Percentiles rank a stretch among this genome's conserved stretches.
These are phyloP conservation scores for Periconia sp. DNA, from an alignment of 2,329 filamentous ascomycete species.

Conservation along the genomic window DNA sequence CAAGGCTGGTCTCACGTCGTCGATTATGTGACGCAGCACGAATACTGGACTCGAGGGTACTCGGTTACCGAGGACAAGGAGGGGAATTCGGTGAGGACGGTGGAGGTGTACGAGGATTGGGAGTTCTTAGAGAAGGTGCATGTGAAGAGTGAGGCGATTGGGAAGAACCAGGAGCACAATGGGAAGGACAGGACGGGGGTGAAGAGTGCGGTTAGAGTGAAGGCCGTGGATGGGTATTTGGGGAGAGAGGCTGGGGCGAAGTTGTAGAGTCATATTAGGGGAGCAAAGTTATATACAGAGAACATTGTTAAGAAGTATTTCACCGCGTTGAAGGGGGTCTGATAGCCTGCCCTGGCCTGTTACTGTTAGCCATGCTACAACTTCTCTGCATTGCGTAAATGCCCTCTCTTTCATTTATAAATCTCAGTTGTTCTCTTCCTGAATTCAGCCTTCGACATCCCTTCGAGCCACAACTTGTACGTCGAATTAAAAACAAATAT, in stretches of 20 bases:
- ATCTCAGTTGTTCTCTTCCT: no score
- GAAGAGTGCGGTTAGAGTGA: slow-evolving; percentile 18
- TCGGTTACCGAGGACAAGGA: slow-evolving; percentile 19
- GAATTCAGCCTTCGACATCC: no score
- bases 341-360: no score
- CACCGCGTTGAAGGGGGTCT: no score
- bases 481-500: no score
- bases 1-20: slow-evolving; percentile 13
- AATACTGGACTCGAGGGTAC: slow-evolving; percentile 12
- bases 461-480: no score
- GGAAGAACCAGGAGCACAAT: slow-evolving; percentile 8
- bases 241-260: slow-evolving; percentile 17
- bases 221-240: slow-evolving; percentile 24
- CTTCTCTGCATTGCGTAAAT: no score
- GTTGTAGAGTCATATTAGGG: slow-evolving; percentile 11
- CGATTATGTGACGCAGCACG: slow-evolving; percentile 7
- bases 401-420: no score
- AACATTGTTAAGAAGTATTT: no score
- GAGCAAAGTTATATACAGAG: no score
- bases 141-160: slow-evolving; percentile 7
- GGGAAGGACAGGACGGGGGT: slow-evolving; percentile 9
- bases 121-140: slow-evolving; percentile 13
- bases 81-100: slow-evolving; percentile 15
- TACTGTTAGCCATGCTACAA: no score
- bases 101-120: slow-evolving; percentile 18